These are phyloP conservation scores for Cucurbita argyrosperma DNA, from an alignment of 306 rosid genomes.

Conservation along the genomic window DNA sequence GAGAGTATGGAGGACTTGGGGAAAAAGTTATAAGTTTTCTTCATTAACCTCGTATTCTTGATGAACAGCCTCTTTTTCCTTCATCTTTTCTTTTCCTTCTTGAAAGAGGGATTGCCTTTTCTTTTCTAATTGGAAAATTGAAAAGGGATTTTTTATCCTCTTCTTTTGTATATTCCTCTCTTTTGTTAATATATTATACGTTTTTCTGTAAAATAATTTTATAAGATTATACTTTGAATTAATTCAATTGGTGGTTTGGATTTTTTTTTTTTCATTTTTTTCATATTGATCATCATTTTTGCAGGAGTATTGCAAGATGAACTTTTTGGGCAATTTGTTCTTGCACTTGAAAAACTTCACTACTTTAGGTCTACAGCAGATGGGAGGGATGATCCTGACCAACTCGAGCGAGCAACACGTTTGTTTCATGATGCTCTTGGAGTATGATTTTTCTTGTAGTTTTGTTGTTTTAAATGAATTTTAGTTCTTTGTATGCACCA, in stretches of 20 bases:
- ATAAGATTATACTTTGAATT: neutral
- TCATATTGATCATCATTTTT: slow-evolving; percentile 13
- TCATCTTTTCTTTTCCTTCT: neutral
- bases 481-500: neutral
- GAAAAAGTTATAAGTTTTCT: neutral
- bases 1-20: neutral
- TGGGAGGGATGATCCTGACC: slow-evolving; percentile 60
- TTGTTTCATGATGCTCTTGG: slow-evolving; percentile 42
- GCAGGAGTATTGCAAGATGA: slow-evolving; percentile 66
- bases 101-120: neutral
- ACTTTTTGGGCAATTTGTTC: slow-evolving; percentile 62
- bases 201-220: neutral
- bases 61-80: neutral
- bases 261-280: neutral
- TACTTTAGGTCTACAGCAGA: slow-evolving; percentile 45
- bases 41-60: neutral
- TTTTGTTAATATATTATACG: neutral
- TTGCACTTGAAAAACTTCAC: slow-evolving; percentile 55
- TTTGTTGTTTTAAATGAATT: neutral
- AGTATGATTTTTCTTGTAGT: slow-evolving; percentile 28
- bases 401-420: slow-evolving; percentile 58
- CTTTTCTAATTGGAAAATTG: neutral
- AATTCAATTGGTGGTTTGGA: neutral
- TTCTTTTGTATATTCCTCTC: neutral
- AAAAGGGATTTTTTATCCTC: neutral